phyloP scores from a whole-genome alignment of 106 monocot species.

The Phalaenopsis aphrodite region DNA sequence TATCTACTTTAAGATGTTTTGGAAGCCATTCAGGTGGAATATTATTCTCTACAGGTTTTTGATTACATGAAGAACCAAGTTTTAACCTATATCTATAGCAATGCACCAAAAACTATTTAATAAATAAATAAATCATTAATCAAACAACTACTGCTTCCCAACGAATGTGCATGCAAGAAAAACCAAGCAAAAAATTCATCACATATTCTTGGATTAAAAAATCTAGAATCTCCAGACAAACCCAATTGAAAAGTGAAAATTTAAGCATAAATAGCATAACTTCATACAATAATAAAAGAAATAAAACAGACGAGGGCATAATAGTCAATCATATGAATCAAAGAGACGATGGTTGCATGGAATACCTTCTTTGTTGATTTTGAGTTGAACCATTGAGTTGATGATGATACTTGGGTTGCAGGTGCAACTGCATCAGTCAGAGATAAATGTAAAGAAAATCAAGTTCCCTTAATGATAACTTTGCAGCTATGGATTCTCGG shows the following conservation, averaged over 20 bases:
- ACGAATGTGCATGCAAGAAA: too few species aligned
- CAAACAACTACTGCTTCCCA: neutral
- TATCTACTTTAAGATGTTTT: neutral
- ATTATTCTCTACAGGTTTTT: neutral
- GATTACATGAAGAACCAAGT: neutral
- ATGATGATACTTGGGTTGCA: slow-evolving; percentile 16
- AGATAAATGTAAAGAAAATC: neutral
- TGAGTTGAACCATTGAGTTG: slow-evolving; percentile 46
- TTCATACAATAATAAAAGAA: neutral
- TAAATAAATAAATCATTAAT: neutral
- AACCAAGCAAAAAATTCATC: too few species aligned
- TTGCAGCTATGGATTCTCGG: neutral
- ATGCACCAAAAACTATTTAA: neutral
- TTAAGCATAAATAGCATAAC: neutral
- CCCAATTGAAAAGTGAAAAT: neutral
- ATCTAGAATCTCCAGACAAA: neutral
- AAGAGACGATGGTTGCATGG: neutral
- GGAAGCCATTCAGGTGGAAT: neutral
- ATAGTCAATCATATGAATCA: neutral
- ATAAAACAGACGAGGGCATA: neutral
- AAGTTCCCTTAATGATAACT: neutral
- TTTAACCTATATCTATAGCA: neutral
- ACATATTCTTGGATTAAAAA: neutral
- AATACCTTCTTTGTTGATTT: slow-evolving; percentile 60
- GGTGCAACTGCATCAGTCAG: slow-evolving; percentile 18